phyloP scores from a whole-genome alignment of 441 rosid species.

The Erodium chrysanthum region DNA sequence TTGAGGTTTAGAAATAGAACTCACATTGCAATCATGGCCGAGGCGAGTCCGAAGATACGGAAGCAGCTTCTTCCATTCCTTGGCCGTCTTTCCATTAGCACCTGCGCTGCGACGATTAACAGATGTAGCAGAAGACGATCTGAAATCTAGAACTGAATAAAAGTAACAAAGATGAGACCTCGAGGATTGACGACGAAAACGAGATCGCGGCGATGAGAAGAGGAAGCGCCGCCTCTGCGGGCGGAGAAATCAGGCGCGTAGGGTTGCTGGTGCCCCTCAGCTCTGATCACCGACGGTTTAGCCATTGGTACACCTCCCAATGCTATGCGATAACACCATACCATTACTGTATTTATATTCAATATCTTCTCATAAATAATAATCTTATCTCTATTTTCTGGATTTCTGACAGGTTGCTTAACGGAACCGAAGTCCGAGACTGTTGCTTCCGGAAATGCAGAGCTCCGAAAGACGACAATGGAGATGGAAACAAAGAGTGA shows the following conservation, averaged over 20 bases:
- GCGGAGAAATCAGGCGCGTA: conserved; percentile 17
- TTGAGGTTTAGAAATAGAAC: conserved; percentile 16
- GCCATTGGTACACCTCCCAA: conserved; percentile 27
- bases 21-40: conserved; percentile 61
- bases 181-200: conserved; percentile 86
- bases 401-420: background rate
- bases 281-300: conserved; percentile 27
- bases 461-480: background rate
- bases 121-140: background rate
- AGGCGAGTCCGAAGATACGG: conserved; percentile 77
- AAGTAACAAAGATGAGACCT: conserved; percentile 33
- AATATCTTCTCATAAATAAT: background rate
- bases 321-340: conserved; percentile 26
- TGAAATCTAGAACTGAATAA: background rate
- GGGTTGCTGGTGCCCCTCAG: conserved; percentile 35
- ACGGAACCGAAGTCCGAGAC: background rate
- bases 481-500: background rate
- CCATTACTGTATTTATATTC: conserved; percentile 17
- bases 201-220: conserved; percentile 66
- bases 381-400: background rate
- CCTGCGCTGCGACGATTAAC: conserved; percentile 31
- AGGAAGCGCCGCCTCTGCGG: conserved; percentile 30
- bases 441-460: background rate
- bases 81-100: conserved; percentile 85
- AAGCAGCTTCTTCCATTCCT: conserved; percentile 82